These are phyloP conservation scores for Raddia guianensis DNA, from an alignment of 176 grass and related monocot species.

Conservation along the genomic window DNA sequence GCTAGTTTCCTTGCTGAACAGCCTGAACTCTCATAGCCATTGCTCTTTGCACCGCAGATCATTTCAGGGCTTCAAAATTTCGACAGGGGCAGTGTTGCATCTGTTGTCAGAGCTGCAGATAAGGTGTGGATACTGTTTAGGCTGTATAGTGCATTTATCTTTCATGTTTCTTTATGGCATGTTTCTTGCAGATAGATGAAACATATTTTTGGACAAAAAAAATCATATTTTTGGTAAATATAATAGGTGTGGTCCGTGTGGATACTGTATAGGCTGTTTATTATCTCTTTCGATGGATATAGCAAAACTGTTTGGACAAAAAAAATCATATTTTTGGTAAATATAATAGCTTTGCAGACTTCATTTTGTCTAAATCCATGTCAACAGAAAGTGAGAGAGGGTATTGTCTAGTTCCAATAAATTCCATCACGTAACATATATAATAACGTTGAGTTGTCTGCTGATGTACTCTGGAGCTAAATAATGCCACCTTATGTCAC, in stretches of 20 bases:
- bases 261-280: not conserved
- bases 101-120: constrained; percentile 88
- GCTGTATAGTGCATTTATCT: not conserved
- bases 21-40: constrained; percentile 1
- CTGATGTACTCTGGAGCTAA: not conserved
- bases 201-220: not conserved
- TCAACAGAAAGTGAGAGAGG: not conserved
- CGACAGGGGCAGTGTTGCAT: constrained; percentile 75
- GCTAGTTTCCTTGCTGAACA: not conserved
- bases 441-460: not conserved
- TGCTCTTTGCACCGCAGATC: constrained; percentile 59
- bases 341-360: not conserved
- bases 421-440: not conserved
- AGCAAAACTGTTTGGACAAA: not conserved
- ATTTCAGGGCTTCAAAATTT: constrained; percentile 91
- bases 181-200: not conserved
- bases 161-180: not conserved
- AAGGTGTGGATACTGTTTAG: constrained; percentile 48
- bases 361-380: not conserved
- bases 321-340: not conserved
- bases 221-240: not conserved
- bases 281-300: not conserved
- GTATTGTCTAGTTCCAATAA: not conserved
- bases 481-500: constrained; percentile 11
- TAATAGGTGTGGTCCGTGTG: not conserved